These are phyloP conservation scores for Laetiporus sulphureus DNA, from an alignment of 1,284 basidiomycete species.

Conservation along the genomic window DNA sequence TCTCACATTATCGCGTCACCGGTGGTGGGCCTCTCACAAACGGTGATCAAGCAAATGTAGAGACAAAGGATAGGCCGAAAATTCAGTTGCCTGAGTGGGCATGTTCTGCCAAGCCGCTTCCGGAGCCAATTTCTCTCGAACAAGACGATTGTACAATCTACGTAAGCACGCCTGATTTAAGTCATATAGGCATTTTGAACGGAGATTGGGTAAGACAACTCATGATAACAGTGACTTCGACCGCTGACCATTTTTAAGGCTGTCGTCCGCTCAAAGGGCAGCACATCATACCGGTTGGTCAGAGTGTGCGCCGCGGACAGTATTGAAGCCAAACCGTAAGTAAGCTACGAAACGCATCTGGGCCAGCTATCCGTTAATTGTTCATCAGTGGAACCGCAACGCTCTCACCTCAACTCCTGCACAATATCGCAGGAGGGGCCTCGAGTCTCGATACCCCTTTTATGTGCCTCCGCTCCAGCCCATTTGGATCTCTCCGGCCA, in stretches of 20 bases:
- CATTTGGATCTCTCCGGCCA: slow-evolving; percentile 49
- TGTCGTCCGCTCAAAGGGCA: slow-evolving; percentile 7
- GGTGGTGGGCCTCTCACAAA: background rate
- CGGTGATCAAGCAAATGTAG: background rate
- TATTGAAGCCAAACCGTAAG: slow-evolving; percentile 28
- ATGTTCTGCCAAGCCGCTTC: slow-evolving; percentile 24
- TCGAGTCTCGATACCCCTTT: slow-evolving; percentile 16
- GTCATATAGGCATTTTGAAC: slow-evolving; percentile 17
- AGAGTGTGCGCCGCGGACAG: slow-evolving; percentile 51
- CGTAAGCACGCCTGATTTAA: slow-evolving; percentile 16
- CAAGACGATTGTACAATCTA: slow-evolving; percentile 21
- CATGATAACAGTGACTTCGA: background rate
- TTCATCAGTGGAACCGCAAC: slow-evolving; percentile 21
- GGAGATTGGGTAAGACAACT: slow-evolving; percentile 50
- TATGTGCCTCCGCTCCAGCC: slow-evolving; percentile 39
- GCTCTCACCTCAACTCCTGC: slow-evolving; percentile 53
- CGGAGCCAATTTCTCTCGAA: slow-evolving; percentile 24
- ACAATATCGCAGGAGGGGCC: slow-evolving; percentile 37
- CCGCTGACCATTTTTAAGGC: slow-evolving; percentile 10
- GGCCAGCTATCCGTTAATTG: too few species aligned
- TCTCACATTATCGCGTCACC: background rate
- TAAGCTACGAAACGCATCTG: too few species aligned
- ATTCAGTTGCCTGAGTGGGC: slow-evolving; percentile 10
- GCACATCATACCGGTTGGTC: slow-evolving; percentile 38
- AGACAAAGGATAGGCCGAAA: slow-evolving; percentile 5